These are phyloP conservation scores for Metarhizium brunneum DNA, from an alignment of 2,329 filamentous ascomycete genomes.

Conservation along the genomic window DNA sequence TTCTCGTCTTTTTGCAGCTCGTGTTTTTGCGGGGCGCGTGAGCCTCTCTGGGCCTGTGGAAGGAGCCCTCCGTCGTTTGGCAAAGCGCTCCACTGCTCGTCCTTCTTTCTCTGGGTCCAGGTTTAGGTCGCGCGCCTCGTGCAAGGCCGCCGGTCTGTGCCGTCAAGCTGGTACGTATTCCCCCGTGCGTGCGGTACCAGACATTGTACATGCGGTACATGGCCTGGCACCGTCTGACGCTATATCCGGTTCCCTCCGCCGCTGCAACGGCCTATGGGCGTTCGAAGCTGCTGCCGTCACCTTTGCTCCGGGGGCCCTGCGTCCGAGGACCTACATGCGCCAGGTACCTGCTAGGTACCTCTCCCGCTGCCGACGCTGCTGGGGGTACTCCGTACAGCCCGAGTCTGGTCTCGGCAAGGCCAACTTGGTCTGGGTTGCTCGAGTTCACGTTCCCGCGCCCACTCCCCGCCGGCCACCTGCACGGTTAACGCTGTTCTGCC, in stretches of 20 bases:
- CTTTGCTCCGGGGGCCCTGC: too few relatives aligned
- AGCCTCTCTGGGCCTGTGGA: too few relatives aligned
- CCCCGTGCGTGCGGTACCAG: too few relatives aligned
- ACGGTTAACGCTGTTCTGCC: slow-evolving; percentile 36
- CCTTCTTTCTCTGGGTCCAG: not conserved
- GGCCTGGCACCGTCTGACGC: not conserved
- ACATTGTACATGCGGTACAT: too few relatives aligned
- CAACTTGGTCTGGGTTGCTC: not conserved
- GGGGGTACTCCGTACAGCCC: not conserved
- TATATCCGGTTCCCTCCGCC: not conserved
- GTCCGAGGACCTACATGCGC: too few relatives aligned
- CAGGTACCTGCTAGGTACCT: not conserved
- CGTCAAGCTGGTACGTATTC: not conserved
- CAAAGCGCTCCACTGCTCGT: not conserved
- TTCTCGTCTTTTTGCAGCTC: not conserved
- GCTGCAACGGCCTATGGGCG: not conserved
- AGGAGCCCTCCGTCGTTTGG: slow-evolving; percentile 1
- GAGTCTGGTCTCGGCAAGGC: too few relatives aligned
- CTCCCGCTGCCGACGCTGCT: not conserved
- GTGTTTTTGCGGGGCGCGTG: not conserved
- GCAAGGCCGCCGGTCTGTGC: not conserved
- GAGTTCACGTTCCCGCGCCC: slow-evolving; percentile 3
- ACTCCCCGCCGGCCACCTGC: slow-evolving; percentile 30
- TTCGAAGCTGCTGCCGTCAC: too few relatives aligned
- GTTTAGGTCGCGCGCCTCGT: not conserved